Evolutionary conservation across 345 rosid species (phyloP).

Genomic region (Eucalyptus paniculata): DNA sequence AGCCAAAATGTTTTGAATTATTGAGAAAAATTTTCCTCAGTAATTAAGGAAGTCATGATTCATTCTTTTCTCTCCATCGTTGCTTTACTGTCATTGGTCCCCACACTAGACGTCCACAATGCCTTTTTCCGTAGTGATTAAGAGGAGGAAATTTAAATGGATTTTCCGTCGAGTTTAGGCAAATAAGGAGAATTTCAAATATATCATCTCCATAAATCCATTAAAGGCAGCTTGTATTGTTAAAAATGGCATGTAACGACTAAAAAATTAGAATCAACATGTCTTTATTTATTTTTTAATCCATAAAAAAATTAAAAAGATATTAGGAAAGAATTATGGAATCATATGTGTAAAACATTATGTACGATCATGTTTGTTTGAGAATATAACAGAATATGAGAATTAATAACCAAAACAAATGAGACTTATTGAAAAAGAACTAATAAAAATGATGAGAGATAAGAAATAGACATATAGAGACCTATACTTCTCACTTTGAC

Average conservation of each 20-base stretch:
- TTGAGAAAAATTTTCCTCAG: fast-evolving
- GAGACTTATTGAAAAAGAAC: background rate
- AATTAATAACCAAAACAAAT: background rate
- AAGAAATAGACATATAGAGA: background rate
- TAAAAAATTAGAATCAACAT: background rate
- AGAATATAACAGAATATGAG: background rate
- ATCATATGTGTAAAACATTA: background rate
- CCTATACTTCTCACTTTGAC: background rate
- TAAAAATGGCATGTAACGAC: background rate
- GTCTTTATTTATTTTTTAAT: background rate
- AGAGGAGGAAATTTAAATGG: no score
- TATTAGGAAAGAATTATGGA: background rate
- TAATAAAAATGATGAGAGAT: background rate
- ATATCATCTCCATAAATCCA: no score
- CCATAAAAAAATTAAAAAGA: background rate
- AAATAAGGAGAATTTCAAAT: fast-evolving
- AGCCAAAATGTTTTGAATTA: fast-evolving
- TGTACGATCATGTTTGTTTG: background rate
- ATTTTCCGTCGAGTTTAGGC: no score
- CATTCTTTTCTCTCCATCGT: no score
- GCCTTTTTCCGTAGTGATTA: no score
- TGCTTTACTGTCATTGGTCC: no score
- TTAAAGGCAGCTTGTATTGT: no score
- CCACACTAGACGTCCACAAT: no score
- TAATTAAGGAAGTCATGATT: no score